phyloP scores from a whole-genome alignment of 202 grass and related monocot species.

The Brachypodium distachyon region DNA sequence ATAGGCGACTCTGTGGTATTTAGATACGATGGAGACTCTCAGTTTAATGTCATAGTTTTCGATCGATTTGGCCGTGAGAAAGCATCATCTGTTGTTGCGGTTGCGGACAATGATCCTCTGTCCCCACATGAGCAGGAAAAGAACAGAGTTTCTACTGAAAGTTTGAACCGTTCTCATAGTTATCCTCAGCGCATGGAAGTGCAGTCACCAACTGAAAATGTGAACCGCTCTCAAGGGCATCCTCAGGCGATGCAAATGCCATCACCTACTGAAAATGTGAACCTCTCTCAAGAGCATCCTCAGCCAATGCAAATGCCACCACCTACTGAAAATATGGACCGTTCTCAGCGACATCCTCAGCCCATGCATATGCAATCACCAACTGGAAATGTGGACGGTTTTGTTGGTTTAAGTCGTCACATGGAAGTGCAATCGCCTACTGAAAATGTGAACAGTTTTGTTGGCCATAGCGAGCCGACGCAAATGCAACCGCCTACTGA shows the following conservation, averaged over 20 bases:
- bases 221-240: neutral
- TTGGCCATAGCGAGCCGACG: neutral
- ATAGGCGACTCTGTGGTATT: constrained; percentile 23
- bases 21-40: constrained; percentile 7
- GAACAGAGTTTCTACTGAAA: neutral
- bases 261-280: neutral
- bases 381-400: too few relatives aligned
- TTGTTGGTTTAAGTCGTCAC: too few relatives aligned
- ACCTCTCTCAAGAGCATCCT: neutral
- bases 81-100: neutral
- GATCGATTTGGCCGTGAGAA: constrained; percentile 14
- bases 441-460: neutral
- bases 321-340: too few relatives aligned
- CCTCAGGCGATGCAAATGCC: neutral
- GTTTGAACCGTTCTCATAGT: neutral
- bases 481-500: neutral
- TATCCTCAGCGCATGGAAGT: neutral
- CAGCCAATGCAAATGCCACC: neutral
- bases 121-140: neutral
- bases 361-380: too few relatives aligned
- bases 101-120: neutral
- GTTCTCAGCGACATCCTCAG: neutral
- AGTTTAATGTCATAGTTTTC: constrained; percentile 30
- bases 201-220: neutral
- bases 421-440: neutral